phyloP scores from a whole-genome alignment of 495 filamentous ascomycete species.

The Xylaria bambusicola region DNA sequence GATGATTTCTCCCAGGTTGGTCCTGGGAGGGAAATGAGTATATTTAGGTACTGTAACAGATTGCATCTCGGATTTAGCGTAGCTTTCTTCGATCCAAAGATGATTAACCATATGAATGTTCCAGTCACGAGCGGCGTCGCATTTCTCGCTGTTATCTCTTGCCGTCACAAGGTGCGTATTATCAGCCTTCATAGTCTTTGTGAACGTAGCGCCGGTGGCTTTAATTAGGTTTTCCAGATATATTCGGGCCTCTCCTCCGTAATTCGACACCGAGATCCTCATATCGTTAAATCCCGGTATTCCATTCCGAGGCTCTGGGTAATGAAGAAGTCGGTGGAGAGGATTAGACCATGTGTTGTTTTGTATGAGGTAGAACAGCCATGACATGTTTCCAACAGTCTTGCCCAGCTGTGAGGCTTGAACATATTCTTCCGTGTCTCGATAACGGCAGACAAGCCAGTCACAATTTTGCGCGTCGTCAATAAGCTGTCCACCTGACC shows the following conservation, averaged over 20 bases:
- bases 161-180: slow-evolving; percentile 97
- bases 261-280: slow-evolving; percentile 89
- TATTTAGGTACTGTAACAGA: slow-evolving; percentile 69
- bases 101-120: slow-evolving; percentile 88
- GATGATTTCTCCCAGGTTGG: slow-evolving; percentile 89
- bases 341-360: slow-evolving; percentile 86
- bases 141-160: slow-evolving; percentile 85
- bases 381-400: slow-evolving; percentile 86
- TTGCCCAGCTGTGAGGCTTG: slow-evolving; percentile 72
- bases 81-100: slow-evolving; percentile 96
- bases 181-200: slow-evolving; percentile 87
- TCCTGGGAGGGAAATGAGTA: slow-evolving; percentile 78
- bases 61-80: slow-evolving; percentile 78
- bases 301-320: slow-evolving; percentile 72
- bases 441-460: slow-evolving; percentile 83
- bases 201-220: slow-evolving; percentile 81
- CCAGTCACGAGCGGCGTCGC: slow-evolving; percentile 88
- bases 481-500: slow-evolving; percentile 69
- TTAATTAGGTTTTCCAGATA: slow-evolving; percentile 91
- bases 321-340: slow-evolving; percentile 78
- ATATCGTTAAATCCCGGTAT: slow-evolving; percentile 77
- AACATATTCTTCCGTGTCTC: slow-evolving; percentile 77
- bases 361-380: slow-evolving; percentile 90
- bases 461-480: slow-evolving; percentile 68
- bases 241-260: slow-evolving; percentile 87